These are phyloP conservation scores for Priceomyces castillae DNA, from an alignment of 805 yeast genomes.

Conservation along the genomic window DNA sequence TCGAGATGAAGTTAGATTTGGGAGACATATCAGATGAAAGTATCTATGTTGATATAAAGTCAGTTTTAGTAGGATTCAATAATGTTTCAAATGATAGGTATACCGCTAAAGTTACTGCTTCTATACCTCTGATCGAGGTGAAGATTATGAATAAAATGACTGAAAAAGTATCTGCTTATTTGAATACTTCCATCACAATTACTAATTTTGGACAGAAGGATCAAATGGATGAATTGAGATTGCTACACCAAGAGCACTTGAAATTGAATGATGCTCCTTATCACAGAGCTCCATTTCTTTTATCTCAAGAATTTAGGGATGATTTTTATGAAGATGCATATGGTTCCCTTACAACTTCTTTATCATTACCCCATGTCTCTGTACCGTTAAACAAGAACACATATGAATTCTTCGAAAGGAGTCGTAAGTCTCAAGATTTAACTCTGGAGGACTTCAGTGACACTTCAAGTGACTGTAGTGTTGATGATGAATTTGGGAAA, in stretches of 20 bases:
- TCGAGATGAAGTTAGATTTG: constrained; percentile 39
- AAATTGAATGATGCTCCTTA: constrained; percentile 76
- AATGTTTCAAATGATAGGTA: constrained; percentile 72
- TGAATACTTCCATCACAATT: constrained; percentile 57
- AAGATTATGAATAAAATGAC: constrained; percentile 20
- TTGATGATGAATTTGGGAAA: not conserved
- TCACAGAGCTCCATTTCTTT: constrained; percentile 72
- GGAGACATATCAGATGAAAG: constrained; percentile 1
- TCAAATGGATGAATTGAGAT: constrained; percentile 44
- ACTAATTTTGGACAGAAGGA: constrained; percentile 59
- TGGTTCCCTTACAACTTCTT: constrained; percentile 56
- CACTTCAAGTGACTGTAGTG: not conserved
- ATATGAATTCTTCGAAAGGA: not conserved
- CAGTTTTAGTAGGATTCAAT: constrained; percentile 45
- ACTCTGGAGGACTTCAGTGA: not conserved
- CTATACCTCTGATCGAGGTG: constrained; percentile 46
- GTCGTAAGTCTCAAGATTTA: not conserved
- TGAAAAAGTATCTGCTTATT: constrained; percentile 29
- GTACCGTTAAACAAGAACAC: constrained; percentile 51
- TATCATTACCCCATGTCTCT: constrained; percentile 62
- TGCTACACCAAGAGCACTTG: constrained; percentile 63
- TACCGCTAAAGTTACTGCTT: constrained; percentile 50
- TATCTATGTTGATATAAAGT: constrained; percentile 16
- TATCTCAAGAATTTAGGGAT: constrained; percentile 50
- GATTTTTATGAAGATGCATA: constrained; percentile 45